phyloP scores from a whole-genome alignment of 2,329 filamentous ascomycete species.

The Fusarium sp. region DNA sequence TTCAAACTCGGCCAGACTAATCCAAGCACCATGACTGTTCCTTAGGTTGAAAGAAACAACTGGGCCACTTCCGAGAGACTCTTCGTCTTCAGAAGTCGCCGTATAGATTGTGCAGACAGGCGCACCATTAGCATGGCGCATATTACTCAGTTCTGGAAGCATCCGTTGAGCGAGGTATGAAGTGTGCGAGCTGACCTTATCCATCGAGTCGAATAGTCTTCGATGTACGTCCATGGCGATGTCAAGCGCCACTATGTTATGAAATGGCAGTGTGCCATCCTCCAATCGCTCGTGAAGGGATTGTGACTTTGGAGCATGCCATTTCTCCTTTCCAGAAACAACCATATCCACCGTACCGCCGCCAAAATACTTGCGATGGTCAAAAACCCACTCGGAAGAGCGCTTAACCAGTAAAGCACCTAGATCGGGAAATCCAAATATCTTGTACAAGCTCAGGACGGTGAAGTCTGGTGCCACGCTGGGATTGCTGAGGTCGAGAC shows the following conservation, averaged over 20 bases:
- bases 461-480: conserved; percentile 83
- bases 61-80: conserved; percentile 73
- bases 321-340: conserved; percentile 80
- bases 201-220: conserved; percentile 80
- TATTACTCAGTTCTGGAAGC: conserved; percentile 67
- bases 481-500: conserved; percentile 77
- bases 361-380: conserved; percentile 85
- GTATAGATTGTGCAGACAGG: conserved; percentile 77
- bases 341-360: conserved; percentile 96
- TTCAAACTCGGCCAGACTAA: conserved; percentile 88
- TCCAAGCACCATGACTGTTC: conserved; percentile 78
- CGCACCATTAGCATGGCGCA: conserved; percentile 79
- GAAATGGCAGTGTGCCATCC: conserved; percentile 92
- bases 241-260: conserved; percentile 88
- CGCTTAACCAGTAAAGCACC: conserved; percentile 88
- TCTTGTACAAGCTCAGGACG: conserved; percentile 93
- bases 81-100: conserved; percentile 48
- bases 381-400: conserved; percentile 74
- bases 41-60: conserved; percentile 87
- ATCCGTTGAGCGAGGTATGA: conserved; percentile 74
- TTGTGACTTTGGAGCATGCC: conserved; percentile 83
- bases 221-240: conserved; percentile 79
- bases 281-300: conserved; percentile 87
- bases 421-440: conserved; percentile 96
- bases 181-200: conserved; percentile 79